A percentile compares a stretch with the other conserved stretches of the same genome.
phyloP scores from a whole-genome alignment of 2,329 filamentous ascomycete species.

The Alternaria panax region DNA sequence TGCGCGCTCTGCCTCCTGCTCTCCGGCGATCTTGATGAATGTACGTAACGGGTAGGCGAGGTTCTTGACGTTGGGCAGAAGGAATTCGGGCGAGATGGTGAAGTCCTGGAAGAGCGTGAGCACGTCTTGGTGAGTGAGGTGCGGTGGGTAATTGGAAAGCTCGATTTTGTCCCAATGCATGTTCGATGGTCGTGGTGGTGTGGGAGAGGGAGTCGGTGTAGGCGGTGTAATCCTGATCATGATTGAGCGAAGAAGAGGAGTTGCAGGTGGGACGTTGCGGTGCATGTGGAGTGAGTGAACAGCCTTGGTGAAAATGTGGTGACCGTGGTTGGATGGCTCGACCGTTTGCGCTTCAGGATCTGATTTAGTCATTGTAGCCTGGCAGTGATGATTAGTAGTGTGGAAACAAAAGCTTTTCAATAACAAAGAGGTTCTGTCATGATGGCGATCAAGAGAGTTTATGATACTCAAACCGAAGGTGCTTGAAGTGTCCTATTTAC shows the following conservation, averaged over 20 bases:
- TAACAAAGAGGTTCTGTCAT: not conserved
- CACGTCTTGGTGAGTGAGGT: conserved; percentile 15
- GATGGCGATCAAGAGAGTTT: not conserved
- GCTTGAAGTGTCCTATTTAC: not conserved
- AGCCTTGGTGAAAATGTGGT: conserved; percentile 9
- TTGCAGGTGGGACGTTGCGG: conserved; percentile 2
- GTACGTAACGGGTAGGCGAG: conserved; percentile 20
- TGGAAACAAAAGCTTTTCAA: not conserved
- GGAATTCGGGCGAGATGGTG: conserved; percentile 15
- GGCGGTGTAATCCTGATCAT: not conserved
- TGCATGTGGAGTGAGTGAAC: conserved; percentile 6
- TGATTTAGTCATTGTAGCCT: not conserved
- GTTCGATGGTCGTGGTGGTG: not conserved
- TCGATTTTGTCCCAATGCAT: conserved; percentile 14
- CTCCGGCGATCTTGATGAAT: conserved; percentile 10
- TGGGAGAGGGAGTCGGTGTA: not conserved
- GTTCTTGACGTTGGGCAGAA: conserved; percentile 6
- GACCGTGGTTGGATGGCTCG: not conserved
- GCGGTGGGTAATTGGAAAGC: conserved; percentile 19
- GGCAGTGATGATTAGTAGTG: not conserved
- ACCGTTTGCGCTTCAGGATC: not conserved
- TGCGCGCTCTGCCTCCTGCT: conserved; percentile 12
- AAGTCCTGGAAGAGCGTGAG: conserved; percentile 15
- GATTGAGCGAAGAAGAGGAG: not conserved
- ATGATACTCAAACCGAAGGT: not conserved